Conservation (phyloP, 176 grass and related monocot genomes). For the Carex parvula region DNA sequence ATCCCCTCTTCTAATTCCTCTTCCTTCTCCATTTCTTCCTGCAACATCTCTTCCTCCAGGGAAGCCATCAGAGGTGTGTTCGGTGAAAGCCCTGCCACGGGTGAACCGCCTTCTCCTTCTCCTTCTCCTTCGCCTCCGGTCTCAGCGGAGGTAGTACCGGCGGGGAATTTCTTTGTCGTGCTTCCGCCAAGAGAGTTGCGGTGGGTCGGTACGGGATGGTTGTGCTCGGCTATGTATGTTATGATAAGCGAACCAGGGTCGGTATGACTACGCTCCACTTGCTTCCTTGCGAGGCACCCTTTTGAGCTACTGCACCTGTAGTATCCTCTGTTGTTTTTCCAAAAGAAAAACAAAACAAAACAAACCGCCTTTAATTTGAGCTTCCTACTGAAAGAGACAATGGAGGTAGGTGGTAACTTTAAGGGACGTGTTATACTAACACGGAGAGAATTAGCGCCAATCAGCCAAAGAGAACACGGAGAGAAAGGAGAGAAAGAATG, state of each 20-base stretch:
- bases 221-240: conserved; percentile 82
- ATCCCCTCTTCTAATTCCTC: conserved; percentile 16
- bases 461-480: no score
- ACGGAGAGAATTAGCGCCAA: no score
- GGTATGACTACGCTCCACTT: conserved; percentile 64
- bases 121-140: neutral
- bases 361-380: neutral
- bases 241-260: conserved; percentile 46
- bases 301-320: conserved; percentile 73
- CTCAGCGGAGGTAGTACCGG: neutral
- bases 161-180: conserved; percentile 36
- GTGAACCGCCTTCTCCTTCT: neutral
- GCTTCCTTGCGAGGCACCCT: conserved; percentile 62
- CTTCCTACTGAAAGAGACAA: neutral
- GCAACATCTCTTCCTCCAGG: conserved; percentile 28
- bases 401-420: neutral
- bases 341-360: neutral
- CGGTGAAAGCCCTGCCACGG: neutral
- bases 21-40: conserved; percentile 37
- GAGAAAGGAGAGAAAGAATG: no score
- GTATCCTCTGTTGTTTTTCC: conserved; percentile 45
- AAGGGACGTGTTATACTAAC: conserved; percentile 20
- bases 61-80: conserved; percentile 24
- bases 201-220: conserved; percentile 53
- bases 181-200: conserved; percentile 83